Conservation (phyloP, 1,284 basidiomycete genomes). For the Pseudozyma sp. region DNA sequence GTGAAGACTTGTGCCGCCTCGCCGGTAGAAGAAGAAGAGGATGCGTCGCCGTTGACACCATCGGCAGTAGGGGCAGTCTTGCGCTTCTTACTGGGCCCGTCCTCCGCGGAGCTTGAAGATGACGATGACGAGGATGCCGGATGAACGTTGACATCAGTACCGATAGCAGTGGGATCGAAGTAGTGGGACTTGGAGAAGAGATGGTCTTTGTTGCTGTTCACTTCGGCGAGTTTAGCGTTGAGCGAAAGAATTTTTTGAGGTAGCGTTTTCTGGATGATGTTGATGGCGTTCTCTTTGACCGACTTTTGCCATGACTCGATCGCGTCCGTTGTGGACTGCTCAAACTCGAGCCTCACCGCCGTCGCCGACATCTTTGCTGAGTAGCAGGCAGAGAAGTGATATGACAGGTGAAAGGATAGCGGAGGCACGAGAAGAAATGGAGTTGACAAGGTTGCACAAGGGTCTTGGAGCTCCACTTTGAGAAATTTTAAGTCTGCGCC, state of each 20-base stretch:
- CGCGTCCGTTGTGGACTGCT: constrained; percentile 30
- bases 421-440: neutral
- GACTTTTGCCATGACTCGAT: constrained; percentile 47
- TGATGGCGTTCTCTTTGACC: constrained; percentile 36
- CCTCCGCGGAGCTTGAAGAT: constrained; percentile 3
- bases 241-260: constrained; percentile 48
- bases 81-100: constrained; percentile 36
- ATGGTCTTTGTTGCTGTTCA: constrained; percentile 27
- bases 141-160: constrained; percentile 26
- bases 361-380: constrained; percentile 26
- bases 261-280: constrained; percentile 44
- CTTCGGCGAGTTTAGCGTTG: constrained; percentile 33
- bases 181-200: constrained; percentile 38
- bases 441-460: neutral
- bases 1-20: constrained; percentile 31
- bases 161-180: constrained; percentile 25
- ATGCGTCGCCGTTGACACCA: constrained; percentile 10
- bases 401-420: neutral
- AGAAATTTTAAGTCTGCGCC: neutral
- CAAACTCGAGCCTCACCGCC: constrained; percentile 42
- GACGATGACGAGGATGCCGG: constrained; percentile 9
- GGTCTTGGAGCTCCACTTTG: too few species aligned
- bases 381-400: neutral
- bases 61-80: constrained; percentile 20
- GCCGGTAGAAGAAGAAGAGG: neutral